phyloP scores from a whole-genome alignment of 164 flowering plant species.

The Piper betle region DNA sequence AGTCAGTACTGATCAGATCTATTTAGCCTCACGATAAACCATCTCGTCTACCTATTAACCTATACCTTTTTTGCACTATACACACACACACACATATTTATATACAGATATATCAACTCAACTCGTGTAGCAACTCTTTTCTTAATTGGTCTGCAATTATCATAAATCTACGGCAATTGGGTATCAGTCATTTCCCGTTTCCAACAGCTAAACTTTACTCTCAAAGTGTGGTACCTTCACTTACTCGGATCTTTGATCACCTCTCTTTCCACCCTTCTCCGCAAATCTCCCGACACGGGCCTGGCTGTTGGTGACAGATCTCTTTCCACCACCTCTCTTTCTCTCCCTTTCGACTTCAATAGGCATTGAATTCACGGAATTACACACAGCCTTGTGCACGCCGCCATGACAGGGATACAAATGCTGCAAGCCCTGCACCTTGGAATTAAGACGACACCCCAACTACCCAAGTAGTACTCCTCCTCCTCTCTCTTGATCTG shows the following conservation, averaged over 20 bases:
- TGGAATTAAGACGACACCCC: constrained; percentile 21
- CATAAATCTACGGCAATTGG: not conserved
- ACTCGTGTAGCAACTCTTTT: not conserved
- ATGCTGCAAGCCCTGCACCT: constrained; percentile 24
- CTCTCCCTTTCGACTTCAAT: not conserved
- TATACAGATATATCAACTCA: too few species aligned
- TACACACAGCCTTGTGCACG: constrained; percentile 44
- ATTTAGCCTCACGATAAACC: too few species aligned
- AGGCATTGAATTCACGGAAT: constrained; percentile 48
- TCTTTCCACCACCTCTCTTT: not conserved
- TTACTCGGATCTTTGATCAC: too few species aligned
- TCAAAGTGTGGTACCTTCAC: not conserved
- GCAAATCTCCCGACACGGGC: not conserved
- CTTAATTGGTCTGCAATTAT: too few species aligned
- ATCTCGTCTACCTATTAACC: too few species aligned
- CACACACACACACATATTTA: too few species aligned
- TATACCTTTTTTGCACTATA: too few species aligned
- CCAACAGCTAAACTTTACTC: too few species aligned
- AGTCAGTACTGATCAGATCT: too few species aligned
- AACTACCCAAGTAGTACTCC: not conserved
- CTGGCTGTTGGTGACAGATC: not conserved
- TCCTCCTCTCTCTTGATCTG: not conserved
- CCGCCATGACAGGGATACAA: constrained; percentile 42
- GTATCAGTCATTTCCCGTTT: too few species aligned
- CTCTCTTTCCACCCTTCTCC: not conserved